Evolutionary conservation across 2,329 filamentous ascomycete species (phyloP).

Genomic region (Trichoderma sp.): DNA sequence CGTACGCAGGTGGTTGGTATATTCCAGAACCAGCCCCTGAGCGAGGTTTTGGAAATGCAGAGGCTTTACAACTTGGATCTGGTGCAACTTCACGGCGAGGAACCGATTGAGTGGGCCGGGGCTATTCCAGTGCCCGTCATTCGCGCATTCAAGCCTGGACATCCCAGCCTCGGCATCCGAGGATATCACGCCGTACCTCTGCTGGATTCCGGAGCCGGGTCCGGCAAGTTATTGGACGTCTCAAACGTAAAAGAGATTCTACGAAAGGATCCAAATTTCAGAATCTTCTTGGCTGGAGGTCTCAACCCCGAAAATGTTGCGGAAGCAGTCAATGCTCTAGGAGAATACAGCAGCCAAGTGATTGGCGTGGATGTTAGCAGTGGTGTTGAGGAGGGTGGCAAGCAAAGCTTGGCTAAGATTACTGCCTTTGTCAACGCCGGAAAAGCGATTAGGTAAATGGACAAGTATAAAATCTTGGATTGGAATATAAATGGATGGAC

Average conservation of each 20-base stretch:
- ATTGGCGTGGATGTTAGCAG: slow-evolving; percentile 91
- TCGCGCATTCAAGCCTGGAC: slow-evolving; percentile 77
- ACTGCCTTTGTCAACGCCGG: slow-evolving; percentile 75
- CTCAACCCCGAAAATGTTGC: slow-evolving; percentile 79
- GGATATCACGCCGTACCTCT: slow-evolving; percentile 85
- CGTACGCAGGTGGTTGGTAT: slow-evolving; percentile 86
- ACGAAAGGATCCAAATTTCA: slow-evolving; percentile 68
- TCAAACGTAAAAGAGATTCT: slow-evolving; percentile 70
- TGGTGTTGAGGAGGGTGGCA: slow-evolving; percentile 83
- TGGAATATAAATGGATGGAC: not conserved
- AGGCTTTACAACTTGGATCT: slow-evolving; percentile 77
- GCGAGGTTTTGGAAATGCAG: slow-evolving; percentile 79
- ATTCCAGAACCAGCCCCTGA: slow-evolving; percentile 87
- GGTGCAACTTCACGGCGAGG: slow-evolving; percentile 89
- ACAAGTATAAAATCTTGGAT: not conserved
- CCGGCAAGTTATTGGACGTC: slow-evolving; percentile 77
- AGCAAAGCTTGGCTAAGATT: slow-evolving; percentile 82
- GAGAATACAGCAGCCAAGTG: slow-evolving; percentile 63
- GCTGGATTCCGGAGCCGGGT: slow-evolving; percentile 84
- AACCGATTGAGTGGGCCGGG: slow-evolving; percentile 88
- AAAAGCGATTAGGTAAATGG: slow-evolving; percentile 59
- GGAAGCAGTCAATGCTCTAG: slow-evolving; percentile 65
- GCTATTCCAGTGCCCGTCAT: slow-evolving; percentile 93
- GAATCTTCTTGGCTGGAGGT: slow-evolving; percentile 83
- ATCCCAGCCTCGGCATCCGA: slow-evolving; percentile 70